A percentile compares a stretch with the other conserved stretches of the same genome.
phyloP scores from a whole-genome alignment of 1,284 basidiomycete species.

The Singerocomus inundabilis region DNA sequence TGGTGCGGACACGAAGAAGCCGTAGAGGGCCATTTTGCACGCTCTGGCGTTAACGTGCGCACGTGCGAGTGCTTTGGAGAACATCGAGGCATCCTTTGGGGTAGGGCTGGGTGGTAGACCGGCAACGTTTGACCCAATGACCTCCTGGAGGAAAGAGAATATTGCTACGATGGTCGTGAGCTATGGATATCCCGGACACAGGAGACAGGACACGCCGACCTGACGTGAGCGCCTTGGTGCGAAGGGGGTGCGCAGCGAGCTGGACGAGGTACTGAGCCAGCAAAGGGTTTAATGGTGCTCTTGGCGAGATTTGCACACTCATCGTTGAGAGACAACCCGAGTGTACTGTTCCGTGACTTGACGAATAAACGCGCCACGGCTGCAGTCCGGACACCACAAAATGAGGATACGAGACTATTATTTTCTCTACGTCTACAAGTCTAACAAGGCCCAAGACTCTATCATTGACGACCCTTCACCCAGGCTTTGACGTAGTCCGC shows the following conservation, averaged over 20 bases:
- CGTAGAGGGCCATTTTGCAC: slow-evolving; percentile 82
- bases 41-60: slow-evolving; percentile 64
- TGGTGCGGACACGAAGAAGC: slow-evolving; percentile 84
- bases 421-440: slow-evolving; percentile 20
- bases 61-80: slow-evolving; percentile 52
- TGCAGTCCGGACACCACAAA: background rate
- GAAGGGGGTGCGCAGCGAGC: slow-evolving; percentile 63
- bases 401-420: slow-evolving; percentile 14
- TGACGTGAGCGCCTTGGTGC: slow-evolving; percentile 73
- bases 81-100: slow-evolving; percentile 51
- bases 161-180: slow-evolving; percentile 41
- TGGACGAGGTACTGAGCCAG: slow-evolving; percentile 64
- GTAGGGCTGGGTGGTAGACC: slow-evolving; percentile 51
- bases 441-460: background rate
- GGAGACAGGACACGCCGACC: slow-evolving; percentile 37
- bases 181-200: background rate
- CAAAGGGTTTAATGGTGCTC: slow-evolving; percentile 46
- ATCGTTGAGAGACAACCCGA: slow-evolving; percentile 28
- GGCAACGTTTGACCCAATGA: slow-evolving; percentile 72
- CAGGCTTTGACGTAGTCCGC: slow-evolving; percentile 92
- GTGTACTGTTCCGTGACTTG: too few species aligned
- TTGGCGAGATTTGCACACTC: slow-evolving; percentile 26
- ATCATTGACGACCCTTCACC: slow-evolving; percentile 44
- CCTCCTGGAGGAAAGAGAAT: slow-evolving; percentile 78
- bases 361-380: too few species aligned